Evolutionary conservation across 371 early-diverging fungal species (phyloP), one percentile per base, ranked within the genome.

Genomic region (Enterospora canceri): DNA sequence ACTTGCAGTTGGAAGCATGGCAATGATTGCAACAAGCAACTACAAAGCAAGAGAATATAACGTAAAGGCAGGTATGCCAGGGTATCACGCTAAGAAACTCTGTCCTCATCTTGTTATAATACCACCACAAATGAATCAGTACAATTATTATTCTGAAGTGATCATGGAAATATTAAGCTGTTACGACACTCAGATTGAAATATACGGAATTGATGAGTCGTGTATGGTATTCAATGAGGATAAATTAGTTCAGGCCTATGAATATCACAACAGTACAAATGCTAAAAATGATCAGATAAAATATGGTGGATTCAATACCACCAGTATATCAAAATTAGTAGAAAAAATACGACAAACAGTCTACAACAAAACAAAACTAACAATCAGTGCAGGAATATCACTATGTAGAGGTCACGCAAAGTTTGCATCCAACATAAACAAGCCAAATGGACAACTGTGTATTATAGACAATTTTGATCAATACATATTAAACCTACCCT

Each of bases 111-210:
- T 87, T 12, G 55, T 83, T 15, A 84, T 86, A 1, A 53, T 84
- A 18, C 82, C 83, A 0, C 87, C 88, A 73, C 84, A 88, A 26
- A 90, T 90, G 83, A 87, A 87, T 26, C 82, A 83, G 31, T 90
- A 90, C 78, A 84, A 83, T 55, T 33, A 49, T 51, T 70, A 49
- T 59, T 65, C 66, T 19, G 67, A 70, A 30, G 24, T 12, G 1
- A 56, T 71, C 4, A 74, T 74, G 74, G 32, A 24, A 33, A 63
- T 74, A 2, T 50, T 74, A 16, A 46, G 40, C 2, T 40, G 8
- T 2, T 70, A 53, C 60, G 70, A 74, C 57, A 29, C 33, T 26
- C 26, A 74, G 19, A 66, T 70, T 29, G 74, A 74, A 64, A 74
- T 66, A 18, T 69, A 70, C 34, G 67, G 74, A 4, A 66, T 74